Evolutionary conservation across 345 rosid genomes (phyloP).

Genomic region (Pseudoturritis turrita): DNA sequence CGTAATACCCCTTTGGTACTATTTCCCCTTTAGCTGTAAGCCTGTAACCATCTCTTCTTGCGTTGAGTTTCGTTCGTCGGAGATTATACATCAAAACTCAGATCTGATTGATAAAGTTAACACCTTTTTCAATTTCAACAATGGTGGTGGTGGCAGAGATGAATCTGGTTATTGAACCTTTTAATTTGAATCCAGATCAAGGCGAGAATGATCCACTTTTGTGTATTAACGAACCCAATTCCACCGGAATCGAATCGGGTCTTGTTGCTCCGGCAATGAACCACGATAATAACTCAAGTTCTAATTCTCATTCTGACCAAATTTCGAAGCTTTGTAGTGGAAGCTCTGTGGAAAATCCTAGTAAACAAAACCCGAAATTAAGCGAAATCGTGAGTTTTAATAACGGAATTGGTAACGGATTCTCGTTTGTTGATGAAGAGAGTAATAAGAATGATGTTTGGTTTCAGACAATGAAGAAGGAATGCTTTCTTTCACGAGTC

Average conservation of each 20-base stretch:
- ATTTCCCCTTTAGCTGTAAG: too few relatives aligned
- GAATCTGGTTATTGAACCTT: slow-evolving; percentile 51
- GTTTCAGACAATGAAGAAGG: slow-evolving; percentile 70
- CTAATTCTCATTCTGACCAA: slow-evolving; percentile 25
- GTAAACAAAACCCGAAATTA: background rate
- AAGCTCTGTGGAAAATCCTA: slow-evolving; percentile 30
- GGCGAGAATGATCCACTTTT: slow-evolving; percentile 73
- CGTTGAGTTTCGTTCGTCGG: slow-evolving; percentile 83
- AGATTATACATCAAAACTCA: slow-evolving; percentile 56
- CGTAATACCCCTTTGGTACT: too few relatives aligned
- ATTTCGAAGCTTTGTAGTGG: slow-evolving; percentile 38
- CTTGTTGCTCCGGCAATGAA: background rate
- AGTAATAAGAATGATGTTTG: slow-evolving; percentile 50
- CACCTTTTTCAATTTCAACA: slow-evolving; percentile 49
- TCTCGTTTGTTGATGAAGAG: slow-evolving; percentile 12
- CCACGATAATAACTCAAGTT: slow-evolving; percentile 18
- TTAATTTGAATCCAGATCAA: slow-evolving; percentile 45
- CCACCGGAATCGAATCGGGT: slow-evolving; percentile 32
- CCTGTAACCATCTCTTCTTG: too few relatives aligned
- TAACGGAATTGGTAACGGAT: too few relatives aligned
- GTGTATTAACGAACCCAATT: slow-evolving; percentile 64
- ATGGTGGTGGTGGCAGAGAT: slow-evolving; percentile 29
- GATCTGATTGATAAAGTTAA: slow-evolving; percentile 75
- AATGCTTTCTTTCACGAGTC: slow-evolving; percentile 82
- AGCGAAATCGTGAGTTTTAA: background rate